Evolutionary conservation across 345 rosid species (phyloP), one percentile per base, ranked within the genome.

Genomic region (Ailanthus altissimus): DNA sequence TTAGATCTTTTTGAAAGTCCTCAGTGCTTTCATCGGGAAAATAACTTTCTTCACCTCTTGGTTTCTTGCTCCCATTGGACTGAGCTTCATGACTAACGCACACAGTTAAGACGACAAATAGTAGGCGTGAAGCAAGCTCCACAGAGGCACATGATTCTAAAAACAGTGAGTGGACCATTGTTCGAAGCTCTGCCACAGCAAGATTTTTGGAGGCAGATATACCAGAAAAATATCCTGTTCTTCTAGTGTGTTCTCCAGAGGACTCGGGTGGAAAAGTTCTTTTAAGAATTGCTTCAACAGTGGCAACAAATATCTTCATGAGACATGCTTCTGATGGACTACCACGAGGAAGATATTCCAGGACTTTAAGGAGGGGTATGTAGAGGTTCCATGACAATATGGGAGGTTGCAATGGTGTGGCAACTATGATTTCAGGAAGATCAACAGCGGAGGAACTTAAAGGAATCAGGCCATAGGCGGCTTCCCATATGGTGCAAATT

Each of bases 401-500:
- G 16, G 96, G 98, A 86, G 98, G 93, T 77, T 95, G 99, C 86
- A 92, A 83, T 18, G 99, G 99, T 65, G 97, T 84, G 53, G 99
- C 92, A 63, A 95, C 99, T 64, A 95, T 78, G 80, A 95, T 91
- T 82, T 95, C 99, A 0, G 99, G 98, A 85, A 95, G 99, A 92
- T 95, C 99, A 77, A 95, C 96, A 7, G 88, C 97, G 13, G 99
- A 95, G 73, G 99, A 95, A 77, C 96, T 91, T 76, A 95, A 82
- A 50, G 99, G 99, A 81, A 95, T 91, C 79, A 95, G 77, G 60
- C 99, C 99, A 74, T 95, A 95, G 46, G 99, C 98, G 70, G 99
- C 99, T 88, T 95, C 99, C 99, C 99, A 95, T 67, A 95, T 95
- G 43, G 99, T 95, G 83, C 99, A 95, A 56, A 95, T 95, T 86